Base-by-base conservation (phyloP, 345 rosid genomes). In the Microcos paniculata region DNA sequence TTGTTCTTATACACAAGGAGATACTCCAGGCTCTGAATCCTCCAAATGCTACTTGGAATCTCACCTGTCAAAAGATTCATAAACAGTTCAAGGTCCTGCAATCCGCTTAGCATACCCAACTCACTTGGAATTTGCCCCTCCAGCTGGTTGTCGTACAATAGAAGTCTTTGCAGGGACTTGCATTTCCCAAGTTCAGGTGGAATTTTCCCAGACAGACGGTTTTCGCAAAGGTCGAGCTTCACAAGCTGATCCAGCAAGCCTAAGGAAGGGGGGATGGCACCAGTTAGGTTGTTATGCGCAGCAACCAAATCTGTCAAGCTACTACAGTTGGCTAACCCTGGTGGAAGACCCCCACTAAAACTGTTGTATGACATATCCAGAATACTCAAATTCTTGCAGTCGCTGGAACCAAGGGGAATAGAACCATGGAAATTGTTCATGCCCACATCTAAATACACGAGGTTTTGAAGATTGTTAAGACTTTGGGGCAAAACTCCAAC, bases 111-210 rank as follows among this genome's bases (percentile, higher is more conserved):
- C 82, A 65, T 79, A 6, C 94, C 94, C 66, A 91, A 76, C 56
- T 88, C 85, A 28, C 51, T 71, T 0, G 94, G 98, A 78, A 94
- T 88, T 77, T 59, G 79, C 2, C 96, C 98, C 68, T 84, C 85
- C 18, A 94, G 90, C 76, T 84, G 89, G 85, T 94, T 94, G 1
- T 70, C 58, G 57, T 88, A 77, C 19, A 88, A 72, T 62, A 43
- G 76, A 57, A 94, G 76, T 64, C 21, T 16, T 38, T 2, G 78
- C 82, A 94, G 80, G 65, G 91, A 87, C 84, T 82, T 83, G 77
- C 98, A 92, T 30, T 85, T 84, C 23, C 94, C 97, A 0, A 94
- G 79, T 81, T 91, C 88, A 0, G 80, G 48, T 6, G 98, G 98
- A 61, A 94, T 88, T 68, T 77, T 74, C 19, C 96, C 97, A 8